Evolutionary conservation across 176 grass and related monocot species (phyloP).

Genomic region (Ensete ventricosum): DNA sequence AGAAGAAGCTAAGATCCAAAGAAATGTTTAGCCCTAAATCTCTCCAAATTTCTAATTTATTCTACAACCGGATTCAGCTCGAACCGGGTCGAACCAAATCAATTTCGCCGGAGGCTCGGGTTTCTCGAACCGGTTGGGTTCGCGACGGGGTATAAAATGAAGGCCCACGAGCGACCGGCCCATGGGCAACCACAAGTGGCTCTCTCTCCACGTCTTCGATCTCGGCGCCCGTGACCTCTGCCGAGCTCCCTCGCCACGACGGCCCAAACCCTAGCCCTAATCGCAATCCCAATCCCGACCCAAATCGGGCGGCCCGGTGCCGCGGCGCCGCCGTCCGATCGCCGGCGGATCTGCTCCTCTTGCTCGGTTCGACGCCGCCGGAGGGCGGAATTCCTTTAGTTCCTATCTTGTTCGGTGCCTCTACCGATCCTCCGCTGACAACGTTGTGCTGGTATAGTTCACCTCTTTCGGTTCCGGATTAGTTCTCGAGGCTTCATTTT

Average conservation of each 20-base stretch:
- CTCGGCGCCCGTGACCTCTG: background rate
- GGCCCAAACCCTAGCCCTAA: slow-evolving; percentile 11
- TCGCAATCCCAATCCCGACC: background rate
- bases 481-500: background rate
- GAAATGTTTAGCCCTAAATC: too few relatives aligned
- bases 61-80: too few relatives aligned
- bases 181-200: background rate
- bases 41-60: too few relatives aligned
- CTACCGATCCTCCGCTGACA: background rate
- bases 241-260: background rate
- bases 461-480: background rate
- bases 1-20: too few relatives aligned
- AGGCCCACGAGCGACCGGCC: background rate
- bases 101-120: too few relatives aligned
- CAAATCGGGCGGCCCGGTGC: slow-evolving; percentile 3
- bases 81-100: too few relatives aligned
- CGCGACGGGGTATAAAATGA: background rate
- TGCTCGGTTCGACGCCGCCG: background rate
- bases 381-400: background rate
- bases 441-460: background rate
- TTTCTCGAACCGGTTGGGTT: background rate
- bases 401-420: background rate
- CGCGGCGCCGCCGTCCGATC: background rate
- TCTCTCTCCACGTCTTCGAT: background rate
- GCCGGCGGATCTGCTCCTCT: background rate